Evolutionary conservation across 23 red algal species (phyloP), one percentile per base, ranked within the genome.

Genomic region (Pyropia haitanensis): DNA sequence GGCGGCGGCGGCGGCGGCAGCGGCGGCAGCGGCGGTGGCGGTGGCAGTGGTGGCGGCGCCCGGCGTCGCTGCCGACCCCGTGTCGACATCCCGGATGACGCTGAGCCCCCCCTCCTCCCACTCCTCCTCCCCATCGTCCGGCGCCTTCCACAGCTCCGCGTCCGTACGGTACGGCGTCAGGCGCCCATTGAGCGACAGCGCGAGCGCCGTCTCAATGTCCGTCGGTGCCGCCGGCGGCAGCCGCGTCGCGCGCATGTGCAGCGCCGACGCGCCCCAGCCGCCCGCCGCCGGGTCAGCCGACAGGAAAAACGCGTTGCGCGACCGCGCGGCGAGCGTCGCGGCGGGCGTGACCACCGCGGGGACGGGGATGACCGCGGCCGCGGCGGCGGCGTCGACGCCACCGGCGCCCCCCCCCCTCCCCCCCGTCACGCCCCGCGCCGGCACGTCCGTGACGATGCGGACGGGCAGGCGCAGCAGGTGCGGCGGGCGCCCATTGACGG

Each of bases 121-220:
- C 28, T 77, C 72, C 26, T 63, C 56, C 72, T 19, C 56, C 32
- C 30, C 49, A 18, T 49, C 53, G 39, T 78, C 64, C 22, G 39
- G 39, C 39, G 39, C 39, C 39, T 63, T 39, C 21, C 73, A 56
- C 52, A 79, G 67, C 67, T 93, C 88, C 54, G 67, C 64, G 23
- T 78, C 68, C 19, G 44, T 49, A 18, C 18, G 17, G 64, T 76
- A 93, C 7, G 78, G 71, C 21, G 88, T 93, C 20, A 93, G 58
- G n/a, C 88, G 54, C 1, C 88, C 88, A 66, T 93, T 93, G 33
- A 79, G 57, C 28, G 78, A 83, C 27, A 93, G 64, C 29, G 88
- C 88, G 57, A 93, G 65, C 27, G 75, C 68, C 50, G 73, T 77
- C 48, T 93, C 79, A 44, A 93, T 73, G 58, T 93, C 79, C 25